These are phyloP conservation scores for Canna indica DNA, from an alignment of 176 grass and related monocot species.

Conservation along the genomic window DNA sequence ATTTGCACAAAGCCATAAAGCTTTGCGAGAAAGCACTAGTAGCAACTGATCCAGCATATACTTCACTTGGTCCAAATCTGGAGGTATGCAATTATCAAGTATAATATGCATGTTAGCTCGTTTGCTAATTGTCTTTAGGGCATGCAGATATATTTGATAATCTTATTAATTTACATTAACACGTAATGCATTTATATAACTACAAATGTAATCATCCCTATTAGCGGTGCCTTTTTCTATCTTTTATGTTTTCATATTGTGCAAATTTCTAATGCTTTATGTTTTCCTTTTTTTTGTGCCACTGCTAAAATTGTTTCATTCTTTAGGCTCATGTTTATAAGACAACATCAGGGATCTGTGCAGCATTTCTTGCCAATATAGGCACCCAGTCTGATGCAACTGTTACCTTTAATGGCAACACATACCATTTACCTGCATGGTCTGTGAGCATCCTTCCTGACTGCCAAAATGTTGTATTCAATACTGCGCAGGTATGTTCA, in stretches of 20 bases:
- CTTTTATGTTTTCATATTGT: not conserved
- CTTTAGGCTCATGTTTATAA: slow-evolving; percentile 66
- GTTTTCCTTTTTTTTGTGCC: not conserved
- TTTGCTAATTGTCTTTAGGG: not conserved
- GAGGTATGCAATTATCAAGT: slow-evolving; percentile 40
- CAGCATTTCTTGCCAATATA: slow-evolving; percentile 92
- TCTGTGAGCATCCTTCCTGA: slow-evolving; percentile 98
- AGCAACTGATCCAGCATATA: slow-evolving; percentile 78
- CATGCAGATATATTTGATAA: not conserved
- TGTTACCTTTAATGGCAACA: slow-evolving; percentile 74
- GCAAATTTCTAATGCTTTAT: not conserved
- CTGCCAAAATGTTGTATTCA: slow-evolving; percentile 87
- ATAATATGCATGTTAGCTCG: not conserved
- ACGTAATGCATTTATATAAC: no score
- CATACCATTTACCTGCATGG: slow-evolving; percentile 75
- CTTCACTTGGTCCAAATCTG: slow-evolving; percentile 71
- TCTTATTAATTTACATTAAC: not conserved
- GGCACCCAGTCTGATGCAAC: slow-evolving; percentile 55
- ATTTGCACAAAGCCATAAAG: slow-evolving; percentile 93
- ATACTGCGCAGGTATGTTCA: slow-evolving; percentile 69
- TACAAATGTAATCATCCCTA: no score
- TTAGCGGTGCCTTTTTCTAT: not conserved
- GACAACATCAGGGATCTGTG: slow-evolving; percentile 47
- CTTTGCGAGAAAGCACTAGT: slow-evolving; percentile 73
- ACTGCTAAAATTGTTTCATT: slow-evolving; percentile 15